Evolutionary conservation across 2,329 filamentous ascomycete species (phyloP).

Genomic region (Atkinsonella texensis): DNA sequence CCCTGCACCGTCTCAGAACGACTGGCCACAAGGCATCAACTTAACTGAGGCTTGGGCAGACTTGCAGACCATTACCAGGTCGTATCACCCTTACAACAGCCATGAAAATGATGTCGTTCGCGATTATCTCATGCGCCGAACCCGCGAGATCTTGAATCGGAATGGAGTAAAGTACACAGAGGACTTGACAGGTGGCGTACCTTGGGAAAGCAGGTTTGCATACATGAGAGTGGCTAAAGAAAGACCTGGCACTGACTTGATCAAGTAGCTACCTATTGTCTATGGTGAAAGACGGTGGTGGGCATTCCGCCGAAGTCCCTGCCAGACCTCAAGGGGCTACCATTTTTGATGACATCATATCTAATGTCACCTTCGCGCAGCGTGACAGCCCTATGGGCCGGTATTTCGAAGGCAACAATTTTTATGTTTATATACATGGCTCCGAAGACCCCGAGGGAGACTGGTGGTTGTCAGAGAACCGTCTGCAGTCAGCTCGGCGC

Average conservation of each 20-base stretch:
- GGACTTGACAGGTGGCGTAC: slow-evolving; percentile 23
- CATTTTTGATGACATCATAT: slow-evolving; percentile 66
- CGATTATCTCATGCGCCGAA: slow-evolving; percentile 59
- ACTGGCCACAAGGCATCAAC: slow-evolving; percentile 52
- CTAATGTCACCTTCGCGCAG: slow-evolving; percentile 58
- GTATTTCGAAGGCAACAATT: slow-evolving; percentile 89
- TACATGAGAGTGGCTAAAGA: no score
- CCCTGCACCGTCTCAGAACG: slow-evolving; percentile 39
- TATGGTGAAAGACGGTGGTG: not conserved
- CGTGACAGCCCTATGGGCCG: slow-evolving; percentile 28
- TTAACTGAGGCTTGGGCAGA: slow-evolving; percentile 80
- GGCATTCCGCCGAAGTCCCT: not conserved
- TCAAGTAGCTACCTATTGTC: slow-evolving; percentile 1
- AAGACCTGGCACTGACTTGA: not conserved
- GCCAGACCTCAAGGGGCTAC: slow-evolving; percentile 31
- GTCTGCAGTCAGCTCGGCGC: slow-evolving; percentile 34
- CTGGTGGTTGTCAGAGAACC: slow-evolving; percentile 52
- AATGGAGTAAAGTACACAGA: slow-evolving; percentile 41
- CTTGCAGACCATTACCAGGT: slow-evolving; percentile 59
- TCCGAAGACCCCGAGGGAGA: slow-evolving; percentile 57
- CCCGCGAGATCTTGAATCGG: slow-evolving; percentile 54
- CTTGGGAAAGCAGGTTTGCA: slow-evolving; percentile 11
- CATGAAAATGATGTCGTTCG: slow-evolving; percentile 70
- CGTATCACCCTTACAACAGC: slow-evolving; percentile 84
- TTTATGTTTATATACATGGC: slow-evolving; percentile 84